Evolutionary conservation across 768 basidiomycete genomes (phyloP).

Genomic region (Pulveroboletus sp.): DNA sequence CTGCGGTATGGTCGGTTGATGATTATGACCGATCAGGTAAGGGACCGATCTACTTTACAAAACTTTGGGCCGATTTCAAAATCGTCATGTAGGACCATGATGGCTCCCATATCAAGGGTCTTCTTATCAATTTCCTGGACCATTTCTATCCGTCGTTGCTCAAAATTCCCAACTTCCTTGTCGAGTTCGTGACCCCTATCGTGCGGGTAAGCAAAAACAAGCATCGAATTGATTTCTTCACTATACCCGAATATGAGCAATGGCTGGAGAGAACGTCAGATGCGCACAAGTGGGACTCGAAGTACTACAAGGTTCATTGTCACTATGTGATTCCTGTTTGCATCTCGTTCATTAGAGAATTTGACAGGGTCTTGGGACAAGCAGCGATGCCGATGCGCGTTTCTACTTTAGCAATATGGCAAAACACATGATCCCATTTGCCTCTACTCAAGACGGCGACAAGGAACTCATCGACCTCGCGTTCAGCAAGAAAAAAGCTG

Average conservation of each 20-base stretch:
- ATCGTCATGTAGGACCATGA: conserved; percentile 78
- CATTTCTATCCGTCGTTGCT: conserved; percentile 95
- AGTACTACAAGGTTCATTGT: conserved; percentile 91
- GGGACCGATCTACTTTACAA: background rate
- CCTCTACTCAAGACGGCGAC: conserved; percentile 74
- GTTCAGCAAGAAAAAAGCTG: conserved; percentile 99
- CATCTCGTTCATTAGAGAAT: conserved; percentile 1
- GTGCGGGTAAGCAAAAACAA: conserved; percentile 86
- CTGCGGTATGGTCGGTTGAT: conserved; percentile 92
- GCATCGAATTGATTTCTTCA: conserved; percentile 84
- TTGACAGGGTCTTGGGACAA: conserved; percentile 89
- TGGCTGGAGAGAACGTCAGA: conserved; percentile 81
- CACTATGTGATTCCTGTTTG: background rate
- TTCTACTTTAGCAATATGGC: conserved; percentile 90
- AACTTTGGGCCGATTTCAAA: background rate
- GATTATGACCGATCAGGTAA: conserved; percentile 99
- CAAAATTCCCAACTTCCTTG: conserved; percentile 84
- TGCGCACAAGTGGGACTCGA: conserved; percentile 79
- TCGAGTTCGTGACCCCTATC: conserved; percentile 98
- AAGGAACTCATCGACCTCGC: conserved; percentile 91
- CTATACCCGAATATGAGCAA: conserved; percentile 92
- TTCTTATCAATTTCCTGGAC: conserved; percentile 96
- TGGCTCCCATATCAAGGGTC: conserved; percentile 99
- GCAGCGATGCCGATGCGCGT: conserved; percentile 81
- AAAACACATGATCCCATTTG: conserved; percentile 94